These are phyloP conservation scores for Blastocystis sp. DNA, from an alignment of 352 stramenopile genomes.

Conservation along the genomic window DNA sequence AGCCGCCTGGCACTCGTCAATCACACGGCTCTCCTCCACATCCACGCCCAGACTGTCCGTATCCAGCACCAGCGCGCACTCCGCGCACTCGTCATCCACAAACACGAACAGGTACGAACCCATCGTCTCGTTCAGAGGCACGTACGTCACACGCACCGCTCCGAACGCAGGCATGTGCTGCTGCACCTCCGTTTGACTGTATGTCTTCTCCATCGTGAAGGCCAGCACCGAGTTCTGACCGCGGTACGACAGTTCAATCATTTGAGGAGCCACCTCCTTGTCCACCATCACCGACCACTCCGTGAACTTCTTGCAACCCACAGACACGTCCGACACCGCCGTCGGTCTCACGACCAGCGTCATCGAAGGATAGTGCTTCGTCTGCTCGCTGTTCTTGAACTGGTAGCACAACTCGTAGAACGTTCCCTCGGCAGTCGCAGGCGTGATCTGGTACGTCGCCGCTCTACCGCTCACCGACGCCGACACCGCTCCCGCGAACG, in stretches of 20 bases:
- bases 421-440: background rate
- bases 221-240: background rate
- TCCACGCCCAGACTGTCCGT: background rate
- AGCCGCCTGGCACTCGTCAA: constrained; percentile 39
- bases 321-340: background rate
- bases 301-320: constrained; percentile 46
- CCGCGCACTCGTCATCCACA: constrained; percentile 33
- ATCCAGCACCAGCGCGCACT: background rate
- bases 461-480: background rate
- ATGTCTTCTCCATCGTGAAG: background rate
- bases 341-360: constrained; percentile 5
- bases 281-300: constrained; percentile 27
- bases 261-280: background rate
- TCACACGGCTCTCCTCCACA: background rate
- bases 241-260: background rate
- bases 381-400: background rate
- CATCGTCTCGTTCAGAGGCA: background rate
- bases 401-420: constrained; percentile 44
- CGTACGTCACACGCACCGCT: constrained; percentile 25
- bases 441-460: background rate
- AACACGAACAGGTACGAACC: constrained; percentile 23
- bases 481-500: background rate
- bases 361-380: constrained; percentile 12
- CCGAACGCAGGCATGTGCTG: background rate
- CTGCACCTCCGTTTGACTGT: background rate